Conservation (phyloP, 371 early-diverging fungal species). For the Haplosporangium sp. region DNA sequence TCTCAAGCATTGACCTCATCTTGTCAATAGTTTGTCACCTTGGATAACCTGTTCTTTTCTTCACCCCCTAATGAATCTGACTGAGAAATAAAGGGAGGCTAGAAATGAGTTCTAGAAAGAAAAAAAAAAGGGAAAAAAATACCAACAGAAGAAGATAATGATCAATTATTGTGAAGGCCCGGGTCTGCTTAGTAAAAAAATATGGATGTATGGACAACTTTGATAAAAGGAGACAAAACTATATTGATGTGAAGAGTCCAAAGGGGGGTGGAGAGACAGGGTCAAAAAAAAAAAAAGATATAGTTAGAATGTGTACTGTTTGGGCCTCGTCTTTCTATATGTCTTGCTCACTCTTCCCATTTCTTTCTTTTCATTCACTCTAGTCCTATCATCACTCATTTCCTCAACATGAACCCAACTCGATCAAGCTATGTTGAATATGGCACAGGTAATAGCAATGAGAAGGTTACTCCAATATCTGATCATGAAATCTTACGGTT, state of each 20-base stretch:
- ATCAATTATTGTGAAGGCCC: no score
- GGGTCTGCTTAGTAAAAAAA: neutral
- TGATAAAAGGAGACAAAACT: no score
- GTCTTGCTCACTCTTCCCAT: neutral
- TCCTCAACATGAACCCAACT: constrained; percentile 31
- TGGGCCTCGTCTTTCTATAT: no score
- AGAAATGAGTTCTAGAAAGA: neutral
- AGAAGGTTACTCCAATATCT: neutral
- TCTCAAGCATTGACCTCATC: constrained; percentile 16
- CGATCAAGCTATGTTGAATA: constrained; percentile 52
- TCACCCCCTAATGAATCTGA: neutral
- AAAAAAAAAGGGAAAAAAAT: neutral
- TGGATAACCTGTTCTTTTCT: neutral
- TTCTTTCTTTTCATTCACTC: neutral
- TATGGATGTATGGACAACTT: no score
- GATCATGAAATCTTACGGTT: neutral
- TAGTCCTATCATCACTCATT: neutral
- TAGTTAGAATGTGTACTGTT: no score
- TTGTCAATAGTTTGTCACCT: neutral
- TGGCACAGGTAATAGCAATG: constrained; percentile 36
- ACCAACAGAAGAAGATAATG: no score
- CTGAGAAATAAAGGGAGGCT: neutral
- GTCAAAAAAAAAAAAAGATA: neutral
- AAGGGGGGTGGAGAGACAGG: neutral
- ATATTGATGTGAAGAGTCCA: neutral